phyloP scores from a whole-genome alignment of 306 rosid genomes.

The Malus sieversii region DNA sequence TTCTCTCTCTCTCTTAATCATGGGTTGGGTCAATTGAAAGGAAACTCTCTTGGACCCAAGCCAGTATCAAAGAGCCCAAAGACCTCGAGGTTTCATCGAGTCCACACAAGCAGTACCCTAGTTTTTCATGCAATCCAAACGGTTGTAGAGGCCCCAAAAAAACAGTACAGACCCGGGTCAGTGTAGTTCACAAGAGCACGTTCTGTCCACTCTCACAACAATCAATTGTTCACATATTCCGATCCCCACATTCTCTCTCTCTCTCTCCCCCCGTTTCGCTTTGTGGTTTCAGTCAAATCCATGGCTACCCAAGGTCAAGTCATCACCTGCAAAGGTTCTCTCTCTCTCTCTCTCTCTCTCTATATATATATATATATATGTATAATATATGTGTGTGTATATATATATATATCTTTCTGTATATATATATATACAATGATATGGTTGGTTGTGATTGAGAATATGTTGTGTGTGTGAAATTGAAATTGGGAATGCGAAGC shows the following conservation, averaged over 20 bases:
- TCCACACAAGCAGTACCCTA: neutral
- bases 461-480: neutral
- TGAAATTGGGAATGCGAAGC: slow-evolving; percentile 30
- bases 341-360: neutral
- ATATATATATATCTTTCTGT: neutral
- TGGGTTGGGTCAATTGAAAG: neutral
- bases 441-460: neutral
- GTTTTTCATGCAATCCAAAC: neutral
- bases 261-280: neutral
- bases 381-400: neutral
- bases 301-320: slow-evolving; percentile 91
- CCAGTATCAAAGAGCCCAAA: neutral
- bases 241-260: neutral
- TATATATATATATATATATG: no score
- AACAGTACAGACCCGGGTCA: neutral
- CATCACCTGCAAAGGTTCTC: slow-evolving; percentile 86
- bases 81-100: neutral
- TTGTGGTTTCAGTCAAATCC: slow-evolving; percentile 13
- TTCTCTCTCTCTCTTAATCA: neutral
- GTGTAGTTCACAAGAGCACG: neutral
- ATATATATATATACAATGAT: neutral
- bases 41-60: neutral
- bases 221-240: neutral
- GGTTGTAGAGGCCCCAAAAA: neutral
- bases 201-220: no score